phyloP scores from a whole-genome alignment of 495 filamentous ascomycete species.

The Trichoderma parareesei region DNA sequence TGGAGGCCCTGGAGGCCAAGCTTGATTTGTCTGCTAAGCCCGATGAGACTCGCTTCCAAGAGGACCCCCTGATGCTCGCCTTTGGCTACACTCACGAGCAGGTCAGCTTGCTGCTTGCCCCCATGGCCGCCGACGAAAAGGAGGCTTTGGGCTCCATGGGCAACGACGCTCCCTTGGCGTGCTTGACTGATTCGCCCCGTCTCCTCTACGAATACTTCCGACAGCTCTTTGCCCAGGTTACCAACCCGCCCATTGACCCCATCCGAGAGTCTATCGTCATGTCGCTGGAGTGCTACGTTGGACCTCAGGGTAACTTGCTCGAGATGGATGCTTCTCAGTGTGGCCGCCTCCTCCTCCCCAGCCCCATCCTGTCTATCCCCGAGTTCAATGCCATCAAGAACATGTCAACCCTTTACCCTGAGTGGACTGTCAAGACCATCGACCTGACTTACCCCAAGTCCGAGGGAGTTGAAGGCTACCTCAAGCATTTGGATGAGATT shows the following conservation, averaged over 20 bases:
- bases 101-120: constrained; percentile 84
- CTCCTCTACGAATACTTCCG: constrained; percentile 97
- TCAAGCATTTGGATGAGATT: constrained; percentile 83
- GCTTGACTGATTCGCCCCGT: constrained; percentile 80
- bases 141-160: constrained; percentile 99
- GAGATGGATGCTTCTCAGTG: constrained; percentile 93
- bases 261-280: constrained; percentile 99
- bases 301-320: constrained; percentile 92
- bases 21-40: constrained; percentile 57
- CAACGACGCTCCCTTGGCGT: constrained; percentile 93
- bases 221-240: constrained; percentile 97
- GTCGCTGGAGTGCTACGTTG: constrained; percentile 96
- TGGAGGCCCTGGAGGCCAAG: constrained; percentile 41
- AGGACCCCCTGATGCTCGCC: constrained; percentile 75
- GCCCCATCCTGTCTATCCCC: constrained; percentile 82
- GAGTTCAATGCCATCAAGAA: constrained; percentile 88
- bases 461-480: constrained; percentile 78
- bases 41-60: constrained; percentile 70
- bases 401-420: constrained; percentile 62
- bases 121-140: constrained; percentile 98
- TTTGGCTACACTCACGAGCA: constrained; percentile 98
- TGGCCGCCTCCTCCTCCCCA: constrained; percentile 75
- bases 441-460: constrained; percentile 92
- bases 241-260: constrained; percentile 96
- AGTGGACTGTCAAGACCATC: constrained; percentile 90